Conservation (phyloP, 2,329 filamentous ascomycete species). For the Calonectria hongkongensis region DNA sequence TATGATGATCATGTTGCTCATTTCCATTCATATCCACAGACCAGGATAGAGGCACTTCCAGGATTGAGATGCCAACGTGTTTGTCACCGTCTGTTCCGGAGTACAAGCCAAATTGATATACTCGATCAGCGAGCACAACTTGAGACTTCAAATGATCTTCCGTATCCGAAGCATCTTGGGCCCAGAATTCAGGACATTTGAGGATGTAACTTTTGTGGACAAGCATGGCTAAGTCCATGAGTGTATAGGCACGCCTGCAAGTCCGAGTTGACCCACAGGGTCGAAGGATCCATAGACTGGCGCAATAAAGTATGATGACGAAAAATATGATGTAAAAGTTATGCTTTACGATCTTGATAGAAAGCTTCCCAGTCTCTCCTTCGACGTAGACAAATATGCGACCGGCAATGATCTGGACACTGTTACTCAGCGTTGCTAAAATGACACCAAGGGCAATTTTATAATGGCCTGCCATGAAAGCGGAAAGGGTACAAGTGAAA, state of each 20-base stretch:
- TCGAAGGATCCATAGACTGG: not conserved
- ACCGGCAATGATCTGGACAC: not conserved
- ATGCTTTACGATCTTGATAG: not conserved
- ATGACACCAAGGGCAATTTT: not conserved
- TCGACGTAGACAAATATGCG: not conserved
- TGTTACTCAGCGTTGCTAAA: not conserved
- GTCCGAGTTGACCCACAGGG: not conserved
- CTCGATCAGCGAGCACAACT: not conserved
- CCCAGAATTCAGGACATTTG: constrained; percentile 3
- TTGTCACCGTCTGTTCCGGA: not conserved
- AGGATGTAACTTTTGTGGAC: constrained; percentile 3
- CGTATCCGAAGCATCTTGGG: not conserved
- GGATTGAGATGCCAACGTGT: not conserved
- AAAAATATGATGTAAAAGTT: not conserved
- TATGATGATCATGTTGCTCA: not conserved
- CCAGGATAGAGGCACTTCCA: not conserved
- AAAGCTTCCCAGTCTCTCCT: not conserved
- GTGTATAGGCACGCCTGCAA: not conserved
- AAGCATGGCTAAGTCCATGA: not conserved
- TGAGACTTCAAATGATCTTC: not conserved
- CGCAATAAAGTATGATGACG: not conserved
- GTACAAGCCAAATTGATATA: not conserved
- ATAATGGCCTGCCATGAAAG: not conserved
- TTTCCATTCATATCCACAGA: not conserved
- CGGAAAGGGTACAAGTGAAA: not conserved